Evolutionary conservation across 2,329 filamentous ascomycete genomes (phyloP).

Genomic region (Ceratocystiopsis minuta): DNA sequence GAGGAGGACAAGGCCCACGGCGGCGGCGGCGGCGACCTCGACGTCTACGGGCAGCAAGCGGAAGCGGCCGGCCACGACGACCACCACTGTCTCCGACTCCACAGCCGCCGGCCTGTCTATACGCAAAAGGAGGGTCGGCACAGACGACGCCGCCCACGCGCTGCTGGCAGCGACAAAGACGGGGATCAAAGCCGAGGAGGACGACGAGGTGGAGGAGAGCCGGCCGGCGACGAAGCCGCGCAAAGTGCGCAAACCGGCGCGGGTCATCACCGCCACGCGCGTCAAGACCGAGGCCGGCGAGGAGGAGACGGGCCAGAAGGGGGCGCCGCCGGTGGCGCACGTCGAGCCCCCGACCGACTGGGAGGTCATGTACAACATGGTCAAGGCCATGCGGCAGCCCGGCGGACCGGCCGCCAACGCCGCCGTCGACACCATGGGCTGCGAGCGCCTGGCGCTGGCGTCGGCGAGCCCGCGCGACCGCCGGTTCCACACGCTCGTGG

Average conservation of each 20-base stretch:
- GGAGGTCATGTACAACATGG: constrained; percentile 62
- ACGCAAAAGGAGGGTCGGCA: constrained; percentile 3
- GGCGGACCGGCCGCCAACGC: constrained; percentile 47
- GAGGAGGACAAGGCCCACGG: constrained; percentile 1
- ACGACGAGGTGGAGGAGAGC: background rate
- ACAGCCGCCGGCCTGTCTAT: constrained; percentile 16
- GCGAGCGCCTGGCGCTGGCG: constrained; percentile 51
- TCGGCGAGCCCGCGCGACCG: constrained; percentile 34
- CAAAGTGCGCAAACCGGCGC: constrained; percentile 12
- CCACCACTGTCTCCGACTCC: constrained; percentile 4
- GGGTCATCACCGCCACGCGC: constrained; percentile 3
- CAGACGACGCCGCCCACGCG: background rate
- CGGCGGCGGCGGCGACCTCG: constrained; percentile 5
- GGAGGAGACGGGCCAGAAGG: background rate
- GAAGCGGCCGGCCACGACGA: constrained; percentile 14
- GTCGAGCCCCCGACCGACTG: constrained; percentile 57
- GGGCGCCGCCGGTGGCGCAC: constrained; percentile 1
- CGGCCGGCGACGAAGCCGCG: constrained; percentile 21
- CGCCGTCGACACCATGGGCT: constrained; percentile 95
- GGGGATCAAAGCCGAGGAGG: background rate
- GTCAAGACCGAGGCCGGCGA: background rate
- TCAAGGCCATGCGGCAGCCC: constrained; percentile 54
- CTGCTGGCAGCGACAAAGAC: background rate
- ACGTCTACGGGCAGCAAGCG: constrained; percentile 11
- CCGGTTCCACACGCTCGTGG: constrained; percentile 71